Conservation (phyloP, 2,329 filamentous ascomycete species). For the Domatiomyces catenatus region DNA sequence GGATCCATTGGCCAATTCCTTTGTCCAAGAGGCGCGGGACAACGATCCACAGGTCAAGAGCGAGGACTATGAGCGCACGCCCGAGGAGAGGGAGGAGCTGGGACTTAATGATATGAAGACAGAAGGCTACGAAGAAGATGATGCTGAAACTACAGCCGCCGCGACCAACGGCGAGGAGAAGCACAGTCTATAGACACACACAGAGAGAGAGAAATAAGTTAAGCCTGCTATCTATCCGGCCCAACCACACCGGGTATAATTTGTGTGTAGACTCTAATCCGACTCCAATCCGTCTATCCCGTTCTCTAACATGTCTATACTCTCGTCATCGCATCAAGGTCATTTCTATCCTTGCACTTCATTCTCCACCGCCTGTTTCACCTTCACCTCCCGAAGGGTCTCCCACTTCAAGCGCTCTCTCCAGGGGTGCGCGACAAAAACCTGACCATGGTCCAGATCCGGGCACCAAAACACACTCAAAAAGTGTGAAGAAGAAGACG, state of each 20-base stretch:
- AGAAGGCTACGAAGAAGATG: not conserved
- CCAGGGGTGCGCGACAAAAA: conserved; percentile 1
- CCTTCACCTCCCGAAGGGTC: conserved; percentile 1
- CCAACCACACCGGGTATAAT: too few relatives aligned
- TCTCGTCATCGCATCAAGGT: too few relatives aligned
- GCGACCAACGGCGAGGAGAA: not conserved
- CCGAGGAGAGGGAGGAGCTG: conserved; percentile 85
- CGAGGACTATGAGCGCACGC: conserved; percentile 72
- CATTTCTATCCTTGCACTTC: too few relatives aligned
- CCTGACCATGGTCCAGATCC: conserved; percentile 4
- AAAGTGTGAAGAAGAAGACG: not conserved
- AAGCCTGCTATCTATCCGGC: too few relatives aligned
- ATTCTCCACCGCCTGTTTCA: too few relatives aligned
- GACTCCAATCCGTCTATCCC: too few relatives aligned
- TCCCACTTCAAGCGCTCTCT: conserved; percentile 2
- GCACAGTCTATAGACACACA: not conserved
- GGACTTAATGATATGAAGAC: conserved; percentile 51
- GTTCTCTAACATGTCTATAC: too few relatives aligned
- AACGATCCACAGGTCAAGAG: conserved; percentile 62
- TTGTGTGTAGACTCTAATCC: too few relatives aligned
- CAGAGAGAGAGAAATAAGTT: not conserved
- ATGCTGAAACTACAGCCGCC: not conserved
- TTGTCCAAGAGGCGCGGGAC: conserved; percentile 71
- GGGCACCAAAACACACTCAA: conserved; percentile 5
- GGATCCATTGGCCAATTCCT: conserved; percentile 83